These are phyloP conservation scores for Diaporthe destruens DNA, from an alignment of 2,329 filamentous ascomycete genomes.

Conservation along the genomic window DNA sequence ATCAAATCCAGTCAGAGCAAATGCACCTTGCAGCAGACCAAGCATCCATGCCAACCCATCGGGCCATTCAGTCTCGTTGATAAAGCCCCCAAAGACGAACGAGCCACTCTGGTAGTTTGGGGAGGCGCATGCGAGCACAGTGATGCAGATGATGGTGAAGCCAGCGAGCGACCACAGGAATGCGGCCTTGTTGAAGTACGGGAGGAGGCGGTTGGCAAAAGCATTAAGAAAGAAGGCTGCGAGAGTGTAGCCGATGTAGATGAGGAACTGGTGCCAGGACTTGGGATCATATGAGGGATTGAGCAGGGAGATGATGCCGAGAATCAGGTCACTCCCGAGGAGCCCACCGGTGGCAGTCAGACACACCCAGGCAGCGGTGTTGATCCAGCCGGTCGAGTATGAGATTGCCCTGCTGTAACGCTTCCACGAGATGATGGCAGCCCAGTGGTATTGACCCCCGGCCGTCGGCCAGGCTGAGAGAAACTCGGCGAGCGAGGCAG, in stretches of 20 bases:
- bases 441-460: slow-evolving; percentile 79
- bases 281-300: slow-evolving; percentile 67
- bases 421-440: slow-evolving; percentile 72
- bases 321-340: slow-evolving; percentile 74
- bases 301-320: slow-evolving; percentile 74
- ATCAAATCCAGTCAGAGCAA: slow-evolving; percentile 65
- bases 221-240: slow-evolving; percentile 74
- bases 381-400: slow-evolving; percentile 81
- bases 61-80: slow-evolving; percentile 78
- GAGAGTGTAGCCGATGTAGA: slow-evolving; percentile 75
- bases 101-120: slow-evolving; percentile 73
- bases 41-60: slow-evolving; percentile 72
- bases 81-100: slow-evolving; percentile 76
- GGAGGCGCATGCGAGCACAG: slow-evolving; percentile 74
- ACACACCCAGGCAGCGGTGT: slow-evolving; percentile 78
- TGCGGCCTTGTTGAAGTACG: slow-evolving; percentile 75
- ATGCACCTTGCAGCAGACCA: slow-evolving; percentile 66
- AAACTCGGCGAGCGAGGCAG: slow-evolving; percentile 78
- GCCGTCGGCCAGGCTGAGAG: slow-evolving; percentile 72
- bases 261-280: slow-evolving; percentile 79
- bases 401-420: slow-evolving; percentile 72
- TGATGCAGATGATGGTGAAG: slow-evolving; percentile 78
- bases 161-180: slow-evolving; percentile 79
- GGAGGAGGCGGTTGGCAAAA: slow-evolving; percentile 72
- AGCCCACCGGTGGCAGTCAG: slow-evolving; percentile 77